Base-by-base conservation (phyloP, 805 yeast species). In the Ogataea kodamae region DNA sequence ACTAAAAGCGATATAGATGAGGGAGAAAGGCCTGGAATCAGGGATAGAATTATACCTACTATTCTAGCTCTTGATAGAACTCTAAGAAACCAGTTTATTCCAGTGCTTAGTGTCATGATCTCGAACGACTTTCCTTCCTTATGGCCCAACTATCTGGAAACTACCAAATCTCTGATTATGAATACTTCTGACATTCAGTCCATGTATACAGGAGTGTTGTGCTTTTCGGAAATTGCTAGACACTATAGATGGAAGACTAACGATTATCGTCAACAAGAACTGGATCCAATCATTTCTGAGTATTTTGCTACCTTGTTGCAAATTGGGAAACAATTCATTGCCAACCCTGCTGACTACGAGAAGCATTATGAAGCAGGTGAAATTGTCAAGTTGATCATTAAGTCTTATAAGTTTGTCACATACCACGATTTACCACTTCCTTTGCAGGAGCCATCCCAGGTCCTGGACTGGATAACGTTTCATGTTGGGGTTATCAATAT, bases 381-480 rank as follows among this genome's bases (percentile, higher is more conserved):
- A 44, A 78, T 89, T 67, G 62, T 86, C 27, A 84, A 82, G 44
- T 67, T 84, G 44, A 70, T 87, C 25, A 58, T 89, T 34, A 92
- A 92, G 53, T 67, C 74, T 35, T 88, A 78, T 65, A 90, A 90
- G 56, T 84, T 83, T 56, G 83, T 80, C 25, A 82, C 94, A 1
- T 81, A 78, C 55, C 73, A 70, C 49, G 96, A 88, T 54, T 62
- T 90, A 33, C 97, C 97, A 2, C 65, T 56, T 3, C 71, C 77
- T 3, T 60, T 82, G 53, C 79, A 86, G 65, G 61, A 65, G 27
- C 49, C 65, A 37, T 73, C 78, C 39, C 43, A 62, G 36, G 55
- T 78, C 51, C 56, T 69, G 23, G 65, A 73, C 12, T 89, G 97
- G 94, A 81, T 85, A 3, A 74, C 76, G 33, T 72, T 92, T 43